Percentiles rank a stretch among this genome's conserved stretches.
These are phyloP conservation scores for Diphasiastrum complanatum DNA, from an alignment of 83 land plant species.

Conservation along the genomic window DNA sequence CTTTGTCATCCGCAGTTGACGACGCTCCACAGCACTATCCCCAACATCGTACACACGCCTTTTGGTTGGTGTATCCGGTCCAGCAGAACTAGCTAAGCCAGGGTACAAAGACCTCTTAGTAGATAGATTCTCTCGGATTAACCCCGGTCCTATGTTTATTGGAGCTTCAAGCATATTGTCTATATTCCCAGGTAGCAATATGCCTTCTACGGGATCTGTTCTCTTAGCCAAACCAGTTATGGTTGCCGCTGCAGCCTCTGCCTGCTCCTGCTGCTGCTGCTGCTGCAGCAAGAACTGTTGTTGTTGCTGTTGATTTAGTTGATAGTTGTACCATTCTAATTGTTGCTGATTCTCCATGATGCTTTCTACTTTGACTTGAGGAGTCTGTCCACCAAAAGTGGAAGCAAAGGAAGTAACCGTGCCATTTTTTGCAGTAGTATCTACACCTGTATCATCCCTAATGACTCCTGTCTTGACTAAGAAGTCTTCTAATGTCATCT, in stretches of 20 bases:
- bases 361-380: not conserved
- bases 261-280: slow-evolving; percentile 1
- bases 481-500: slow-evolving; percentile 13
- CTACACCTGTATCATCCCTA: not conserved
- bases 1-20: slow-evolving; percentile 12
- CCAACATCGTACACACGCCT: not conserved
- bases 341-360: no score
- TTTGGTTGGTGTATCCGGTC: not conserved
- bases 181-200: no score
- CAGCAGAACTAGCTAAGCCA: not conserved
- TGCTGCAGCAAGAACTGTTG: not conserved
- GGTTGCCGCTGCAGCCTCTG: not conserved
- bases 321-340: no score
- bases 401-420: no score
- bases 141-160: no score
- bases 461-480: slow-evolving; percentile 11
- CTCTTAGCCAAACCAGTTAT: not conserved
- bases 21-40: slow-evolving; percentile 4
- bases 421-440: not conserved
- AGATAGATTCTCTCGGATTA: no score
- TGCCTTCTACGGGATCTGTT: not conserved
- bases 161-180: no score
- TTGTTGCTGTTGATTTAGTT: not conserved
- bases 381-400: no score
- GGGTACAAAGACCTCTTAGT: no score